phyloP scores from a whole-genome alignment of 768 basidiomycete genomes.

The Exsudoporus frostii region DNA sequence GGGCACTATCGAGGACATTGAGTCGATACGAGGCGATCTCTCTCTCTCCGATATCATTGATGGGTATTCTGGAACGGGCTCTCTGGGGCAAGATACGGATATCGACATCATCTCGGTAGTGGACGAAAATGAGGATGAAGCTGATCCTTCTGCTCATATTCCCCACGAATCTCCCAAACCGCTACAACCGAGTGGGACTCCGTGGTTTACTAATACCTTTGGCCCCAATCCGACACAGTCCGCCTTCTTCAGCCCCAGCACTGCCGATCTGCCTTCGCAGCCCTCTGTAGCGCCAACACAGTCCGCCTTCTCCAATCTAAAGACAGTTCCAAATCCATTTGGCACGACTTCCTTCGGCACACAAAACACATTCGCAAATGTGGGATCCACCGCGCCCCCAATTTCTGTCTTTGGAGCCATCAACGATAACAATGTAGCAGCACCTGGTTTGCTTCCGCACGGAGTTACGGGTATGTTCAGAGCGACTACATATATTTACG shows the following conservation, averaged over 20 bases:
- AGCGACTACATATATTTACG: neutral
- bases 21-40: slow-evolving; percentile 56
- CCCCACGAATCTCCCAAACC: slow-evolving; percentile 5
- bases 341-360: slow-evolving; percentile 23
- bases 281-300: slow-evolving; percentile 8
- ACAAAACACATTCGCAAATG: slow-evolving; percentile 3
- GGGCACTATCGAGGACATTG: slow-evolving; percentile 75
- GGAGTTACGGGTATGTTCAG: slow-evolving; percentile 14
- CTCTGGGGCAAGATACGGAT: slow-evolving; percentile 27
- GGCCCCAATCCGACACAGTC: slow-evolving; percentile 28
- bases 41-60: slow-evolving; percentile 66
- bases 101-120: slow-evolving; percentile 22
- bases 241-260: slow-evolving; percentile 11
- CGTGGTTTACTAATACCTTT: slow-evolving; percentile 33
- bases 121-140: slow-evolving; percentile 21
- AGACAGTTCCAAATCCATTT: slow-evolving; percentile 35
- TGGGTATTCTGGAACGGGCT: slow-evolving; percentile 40
- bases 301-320: slow-evolving; percentile 37
- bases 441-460: neutral
- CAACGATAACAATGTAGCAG: neutral
- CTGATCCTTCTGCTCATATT: neutral
- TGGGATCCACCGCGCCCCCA: neutral
- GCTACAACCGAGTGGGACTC: slow-evolving; percentile 29
- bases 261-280: slow-evolving; percentile 13
- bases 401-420: slow-evolving; percentile 7